Evolutionary conservation across 129 eudicot genomes (phyloP).

Genomic region (Heracleum sosnowskyi): DNA sequence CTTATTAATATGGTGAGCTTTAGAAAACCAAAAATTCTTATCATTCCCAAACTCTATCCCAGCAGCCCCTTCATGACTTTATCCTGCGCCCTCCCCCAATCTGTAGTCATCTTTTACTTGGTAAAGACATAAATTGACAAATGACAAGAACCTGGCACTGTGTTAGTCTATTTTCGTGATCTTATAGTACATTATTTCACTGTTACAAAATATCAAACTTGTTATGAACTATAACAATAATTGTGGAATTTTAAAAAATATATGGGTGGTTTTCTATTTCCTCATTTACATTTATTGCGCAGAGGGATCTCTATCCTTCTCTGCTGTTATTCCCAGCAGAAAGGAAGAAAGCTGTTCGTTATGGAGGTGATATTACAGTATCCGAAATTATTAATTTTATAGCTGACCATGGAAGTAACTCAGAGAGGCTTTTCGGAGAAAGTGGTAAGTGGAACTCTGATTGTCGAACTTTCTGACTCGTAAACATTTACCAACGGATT

Average conservation of each 20-base stretch:
- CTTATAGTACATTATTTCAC: not conserved
- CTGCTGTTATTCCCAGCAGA: slow-evolving; percentile 81
- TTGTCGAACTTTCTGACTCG: not conserved
- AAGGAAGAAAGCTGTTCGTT: slow-evolving; percentile 51
- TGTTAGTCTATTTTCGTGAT: not conserved
- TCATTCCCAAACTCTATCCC: not conserved
- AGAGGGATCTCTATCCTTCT: slow-evolving; percentile 85
- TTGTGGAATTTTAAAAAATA: not conserved
- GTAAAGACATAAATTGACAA: not conserved
- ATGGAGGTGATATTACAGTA: slow-evolving; percentile 63
- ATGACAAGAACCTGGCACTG: not conserved
- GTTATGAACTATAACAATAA: not conserved
- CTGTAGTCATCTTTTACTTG: not conserved
- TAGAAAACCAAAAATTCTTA: too few species aligned
- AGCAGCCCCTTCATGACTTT: not conserved
- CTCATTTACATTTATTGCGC: slow-evolving; percentile 24
- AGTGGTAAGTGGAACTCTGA: slow-evolving; percentile 32
- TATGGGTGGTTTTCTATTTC: not conserved
- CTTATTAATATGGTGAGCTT: not conserved
- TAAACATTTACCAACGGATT: not conserved
- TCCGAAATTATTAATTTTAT: slow-evolving; percentile 57
- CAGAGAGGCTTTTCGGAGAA: slow-evolving; percentile 42
- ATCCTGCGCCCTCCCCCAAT: not conserved
- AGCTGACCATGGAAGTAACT: slow-evolving; percentile 53
- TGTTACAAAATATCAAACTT: not conserved